These are phyloP conservation scores for Pseudopyricularia cyperi DNA, from an alignment of 2,329 filamentous ascomycete species.

Conservation along the genomic window DNA sequence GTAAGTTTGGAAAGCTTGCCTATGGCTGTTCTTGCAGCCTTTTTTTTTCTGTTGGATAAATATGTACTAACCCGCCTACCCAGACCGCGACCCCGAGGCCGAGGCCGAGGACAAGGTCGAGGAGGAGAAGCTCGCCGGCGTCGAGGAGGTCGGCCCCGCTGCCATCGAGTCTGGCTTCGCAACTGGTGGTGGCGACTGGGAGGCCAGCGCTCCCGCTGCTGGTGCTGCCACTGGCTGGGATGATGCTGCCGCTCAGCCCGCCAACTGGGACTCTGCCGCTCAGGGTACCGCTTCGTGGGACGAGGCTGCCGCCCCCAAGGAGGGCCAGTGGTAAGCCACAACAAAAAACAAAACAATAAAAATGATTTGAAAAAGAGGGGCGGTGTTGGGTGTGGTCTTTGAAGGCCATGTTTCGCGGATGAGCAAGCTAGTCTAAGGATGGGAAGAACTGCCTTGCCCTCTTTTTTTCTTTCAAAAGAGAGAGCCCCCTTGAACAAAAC, in stretches of 20 bases:
- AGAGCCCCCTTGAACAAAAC: background rate
- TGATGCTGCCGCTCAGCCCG: conserved; percentile 52
- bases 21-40: background rate
- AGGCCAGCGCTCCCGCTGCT: conserved; percentile 59
- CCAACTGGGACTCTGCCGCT: conserved; percentile 52
- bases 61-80: background rate
- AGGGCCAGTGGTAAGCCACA: conserved; percentile 35
- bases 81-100: conserved; percentile 94
- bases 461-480: background rate
- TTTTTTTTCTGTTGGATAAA: background rate
- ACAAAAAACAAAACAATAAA: background rate
- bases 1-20: conserved; percentile 28
- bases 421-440: conserved; percentile 6
- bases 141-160: conserved; percentile 70
- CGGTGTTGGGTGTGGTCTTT: background rate
- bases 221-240: conserved; percentile 39
- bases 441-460: background rate
- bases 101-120: conserved; percentile 97
- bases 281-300: conserved; percentile 44
- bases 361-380: conserved; percentile 2
- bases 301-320: conserved; percentile 26
- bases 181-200: conserved; percentile 64
- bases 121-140: conserved; percentile 80
- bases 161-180: conserved; percentile 71
- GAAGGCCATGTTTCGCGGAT: conserved; percentile 4